phyloP scores from a whole-genome alignment of 768 basidiomycete species.

The Hysterangium stoloniferum region DNA sequence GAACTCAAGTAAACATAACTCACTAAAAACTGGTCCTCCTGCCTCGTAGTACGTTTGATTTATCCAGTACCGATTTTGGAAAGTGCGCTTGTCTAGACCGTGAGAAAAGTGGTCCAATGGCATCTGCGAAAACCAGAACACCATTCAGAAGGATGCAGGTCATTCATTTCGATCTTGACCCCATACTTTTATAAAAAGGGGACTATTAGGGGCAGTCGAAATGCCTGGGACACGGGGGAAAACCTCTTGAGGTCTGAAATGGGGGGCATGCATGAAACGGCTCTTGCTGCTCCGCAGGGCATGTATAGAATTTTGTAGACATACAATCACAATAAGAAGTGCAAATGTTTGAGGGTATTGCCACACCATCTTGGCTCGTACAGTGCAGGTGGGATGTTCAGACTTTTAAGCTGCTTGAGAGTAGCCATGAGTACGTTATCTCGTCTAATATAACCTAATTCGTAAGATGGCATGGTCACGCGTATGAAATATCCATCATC shows the following conservation, averaged over 20 bases:
- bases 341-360: no score
- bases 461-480: no score
- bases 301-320: no score
- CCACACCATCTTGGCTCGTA: no score
- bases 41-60: constrained; percentile 39
- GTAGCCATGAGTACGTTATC: no score
- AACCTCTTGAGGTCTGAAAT: constrained; percentile 1
- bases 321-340: no score
- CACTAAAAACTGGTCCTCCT: constrained; percentile 42
- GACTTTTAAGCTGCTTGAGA: no score
- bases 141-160: background rate
- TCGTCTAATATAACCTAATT: no score
- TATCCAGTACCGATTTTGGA: constrained; percentile 42
- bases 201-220: background rate
- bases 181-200: constrained; percentile 7
- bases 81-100: constrained; percentile 24
- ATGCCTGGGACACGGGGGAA: constrained; percentile 7
- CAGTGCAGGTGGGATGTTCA: no score
- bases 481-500: no score
- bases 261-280: background rate
- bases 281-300: no score
- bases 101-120: constrained; percentile 39
- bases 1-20: constrained; percentile 13
- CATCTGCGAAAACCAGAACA: constrained; percentile 24
- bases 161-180: background rate